Evolutionary conservation across 2,329 filamentous ascomycete species (phyloP).

Genomic region (Exophiala mesophila): DNA sequence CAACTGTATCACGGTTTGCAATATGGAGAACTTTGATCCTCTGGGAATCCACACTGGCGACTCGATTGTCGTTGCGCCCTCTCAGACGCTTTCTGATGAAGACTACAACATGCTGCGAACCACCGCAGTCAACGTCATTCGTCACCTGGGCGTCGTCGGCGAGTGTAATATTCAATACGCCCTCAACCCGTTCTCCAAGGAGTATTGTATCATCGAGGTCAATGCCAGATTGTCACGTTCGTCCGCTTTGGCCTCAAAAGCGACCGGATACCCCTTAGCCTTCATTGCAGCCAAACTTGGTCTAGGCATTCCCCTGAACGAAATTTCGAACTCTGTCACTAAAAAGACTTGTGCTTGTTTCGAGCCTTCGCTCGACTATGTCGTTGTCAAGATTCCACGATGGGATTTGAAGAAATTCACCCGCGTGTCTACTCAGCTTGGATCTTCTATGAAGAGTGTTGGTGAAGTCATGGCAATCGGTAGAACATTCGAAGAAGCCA

Average conservation of each 20-base stretch:
- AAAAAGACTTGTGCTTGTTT: slow-evolving; percentile 96
- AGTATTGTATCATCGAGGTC: slow-evolving; percentile 99
- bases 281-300: slow-evolving; percentile 97
- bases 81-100: slow-evolving; percentile 92
- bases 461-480: slow-evolving; percentile 99
- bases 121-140: slow-evolving; percentile 93
- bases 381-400: slow-evolving; percentile 96
- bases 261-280: slow-evolving; percentile 90
- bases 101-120: slow-evolving; percentile 99
- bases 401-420: slow-evolving; percentile 99
- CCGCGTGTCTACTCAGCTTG: slow-evolving; percentile 88
- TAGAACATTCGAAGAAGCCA: slow-evolving; percentile 93
- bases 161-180: slow-evolving; percentile 99
- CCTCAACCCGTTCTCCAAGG: slow-evolving; percentile 86
- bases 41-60: slow-evolving; percentile 97
- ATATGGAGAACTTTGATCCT: slow-evolving; percentile 99
- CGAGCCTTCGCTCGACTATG: slow-evolving; percentile 95
- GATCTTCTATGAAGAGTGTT: slow-evolving; percentile 99
- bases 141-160: slow-evolving; percentile 92
- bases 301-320: slow-evolving; percentile 88
- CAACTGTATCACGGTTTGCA: slow-evolving; percentile 99
- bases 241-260: slow-evolving; percentile 92
- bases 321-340: slow-evolving; percentile 93
- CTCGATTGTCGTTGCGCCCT: slow-evolving; percentile 95
- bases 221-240: slow-evolving; percentile 94